phyloP scores from a whole-genome alignment of 2,329 filamentous ascomycete species.

The Pezicula rhizophila region DNA sequence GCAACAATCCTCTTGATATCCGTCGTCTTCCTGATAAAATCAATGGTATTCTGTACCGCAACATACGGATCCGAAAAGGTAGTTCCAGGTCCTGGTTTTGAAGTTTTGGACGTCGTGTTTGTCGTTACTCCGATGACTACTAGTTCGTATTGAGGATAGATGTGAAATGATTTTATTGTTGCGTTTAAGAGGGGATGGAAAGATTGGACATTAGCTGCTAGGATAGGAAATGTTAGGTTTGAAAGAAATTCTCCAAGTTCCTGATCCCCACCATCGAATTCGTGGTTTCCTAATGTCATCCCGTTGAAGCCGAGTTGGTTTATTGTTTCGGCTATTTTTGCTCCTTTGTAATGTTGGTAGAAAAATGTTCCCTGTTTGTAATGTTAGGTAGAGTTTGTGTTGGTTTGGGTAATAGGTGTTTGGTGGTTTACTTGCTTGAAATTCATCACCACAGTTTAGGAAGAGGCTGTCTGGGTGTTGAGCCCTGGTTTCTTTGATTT shows the following conservation, averaged over 20 bases:
- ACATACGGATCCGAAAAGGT: conserved; percentile 50
- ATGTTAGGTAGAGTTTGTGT: background rate
- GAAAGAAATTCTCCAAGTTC: conserved; percentile 53
- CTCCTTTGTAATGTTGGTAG: conserved; percentile 58
- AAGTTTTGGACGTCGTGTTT: conserved; percentile 49
- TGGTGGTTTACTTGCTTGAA: conserved; percentile 23
- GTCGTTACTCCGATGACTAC: conserved; percentile 61
- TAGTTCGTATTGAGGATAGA: conserved; percentile 55
- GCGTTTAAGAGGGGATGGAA: conserved; percentile 52
- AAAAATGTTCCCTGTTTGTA: conserved; percentile 53
- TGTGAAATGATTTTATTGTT: conserved; percentile 57
- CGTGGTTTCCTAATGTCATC: conserved; percentile 62
- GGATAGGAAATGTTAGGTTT: conserved; percentile 58
- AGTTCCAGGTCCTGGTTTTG: conserved; percentile 50
- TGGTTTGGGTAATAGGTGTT: background rate
- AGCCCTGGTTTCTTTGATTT: conserved; percentile 49
- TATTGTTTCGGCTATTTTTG: conserved; percentile 60
- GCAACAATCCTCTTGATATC: conserved; percentile 58
- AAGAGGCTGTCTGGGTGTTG: conserved; percentile 52
- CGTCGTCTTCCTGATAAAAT: conserved; percentile 53
- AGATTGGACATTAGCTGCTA: conserved; percentile 58
- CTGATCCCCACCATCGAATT: conserved; percentile 60
- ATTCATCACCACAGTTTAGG: conserved; percentile 61
- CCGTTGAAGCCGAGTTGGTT: conserved; percentile 59
- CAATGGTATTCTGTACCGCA: conserved; percentile 53